Evolutionary conservation across 2,329 filamentous ascomycete species (phyloP), one percentile per base, ranked within the genome.

Genomic region (Ophiocordyceps camponoti-floridani): DNA sequence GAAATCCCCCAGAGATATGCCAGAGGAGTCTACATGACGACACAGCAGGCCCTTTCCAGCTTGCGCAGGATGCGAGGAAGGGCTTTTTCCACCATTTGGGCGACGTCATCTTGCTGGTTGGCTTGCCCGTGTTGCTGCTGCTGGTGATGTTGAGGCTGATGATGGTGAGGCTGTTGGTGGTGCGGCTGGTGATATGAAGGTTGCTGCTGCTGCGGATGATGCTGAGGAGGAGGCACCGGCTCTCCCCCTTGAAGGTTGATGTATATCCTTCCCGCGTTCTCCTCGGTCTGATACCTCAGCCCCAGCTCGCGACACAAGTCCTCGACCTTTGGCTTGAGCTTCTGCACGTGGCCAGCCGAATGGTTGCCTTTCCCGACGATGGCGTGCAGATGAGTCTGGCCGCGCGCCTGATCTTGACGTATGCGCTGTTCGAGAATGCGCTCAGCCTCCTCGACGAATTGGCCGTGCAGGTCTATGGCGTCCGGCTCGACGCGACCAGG

Each of bases 341-440:
- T 95, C 62, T 94, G 86, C 23, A 96, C 72, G 55, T 91, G 82
- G 51, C 79, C 75, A 10, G 65, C 68, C 43, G 79, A 85, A 65
- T 98, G 91, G 60, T 93, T 91, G 3, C 91, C 91, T 63, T 89
- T 94, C 56, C 91, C 91, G 28, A 96, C 89, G 56, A 98, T 95
- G 38, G 94, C 88, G 64, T 94, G 87, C 46, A 98, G 67, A 64
- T 94, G 85, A 18, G 69, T 76, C 65, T 94, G 82, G 0, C 84
- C 84, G 33, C 76, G 72, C 44, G 72, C 62, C 58, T 77, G 76
- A 47, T 87, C 87, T 52, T 84, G 79, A 52, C 77, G 75, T 56
- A 98, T 94, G 52, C 91, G 74, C 62, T 84, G 72, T 65, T 89
- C 84, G 19, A 96, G 68, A 46, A 95, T 91, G 50, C 85, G 76